phyloP scores from a whole-genome alignment of 2,329 filamentous ascomycete species.

The Fusarium sublunatum region DNA sequence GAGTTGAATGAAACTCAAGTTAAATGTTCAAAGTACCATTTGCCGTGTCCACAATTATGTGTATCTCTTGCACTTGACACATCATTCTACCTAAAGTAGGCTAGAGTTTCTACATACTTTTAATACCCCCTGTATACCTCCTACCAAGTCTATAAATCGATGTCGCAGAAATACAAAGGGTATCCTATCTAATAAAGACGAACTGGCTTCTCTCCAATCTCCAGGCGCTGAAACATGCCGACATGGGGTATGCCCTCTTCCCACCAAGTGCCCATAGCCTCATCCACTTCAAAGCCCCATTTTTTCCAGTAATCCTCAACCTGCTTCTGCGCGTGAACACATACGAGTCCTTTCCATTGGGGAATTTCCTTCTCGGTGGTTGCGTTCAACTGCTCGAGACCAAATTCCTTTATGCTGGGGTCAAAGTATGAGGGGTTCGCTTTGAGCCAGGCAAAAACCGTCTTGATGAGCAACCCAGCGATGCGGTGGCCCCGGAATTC shows the following conservation, averaged over 20 bases:
- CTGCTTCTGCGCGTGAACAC: slow-evolving; percentile 80
- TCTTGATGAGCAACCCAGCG: slow-evolving; percentile 72
- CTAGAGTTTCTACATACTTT: not conserved
- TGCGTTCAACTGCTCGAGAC: slow-evolving; percentile 58
- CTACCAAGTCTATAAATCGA: not conserved
- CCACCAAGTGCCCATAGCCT: slow-evolving; percentile 78
- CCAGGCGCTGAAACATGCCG: slow-evolving; percentile 77
- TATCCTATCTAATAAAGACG: slow-evolving; percentile 40
- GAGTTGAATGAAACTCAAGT: slow-evolving; percentile 52
- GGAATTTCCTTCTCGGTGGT: slow-evolving; percentile 56
- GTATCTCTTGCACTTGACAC: not conserved
- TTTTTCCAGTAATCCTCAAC: slow-evolving; percentile 74
- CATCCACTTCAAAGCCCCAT: slow-evolving; percentile 80
- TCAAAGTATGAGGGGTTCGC: slow-evolving; percentile 68
- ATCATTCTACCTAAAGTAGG: too few relatives aligned
- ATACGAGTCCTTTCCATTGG: slow-evolving; percentile 78
- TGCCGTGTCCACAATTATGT: slow-evolving; percentile 10
- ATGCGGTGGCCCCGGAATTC: slow-evolving; percentile 74
- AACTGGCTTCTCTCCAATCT: slow-evolving; percentile 47
- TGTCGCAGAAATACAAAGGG: slow-evolving; percentile 6
- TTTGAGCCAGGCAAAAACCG: slow-evolving; percentile 74
- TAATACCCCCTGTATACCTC: not conserved
- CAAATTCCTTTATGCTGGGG: slow-evolving; percentile 58
- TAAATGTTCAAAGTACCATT: slow-evolving; percentile 22
- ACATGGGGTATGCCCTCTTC: slow-evolving; percentile 89